These are phyloP conservation scores for Neurospora tetraspora DNA, from an alignment of 495 filamentous ascomycete species.

Conservation along the genomic window DNA sequence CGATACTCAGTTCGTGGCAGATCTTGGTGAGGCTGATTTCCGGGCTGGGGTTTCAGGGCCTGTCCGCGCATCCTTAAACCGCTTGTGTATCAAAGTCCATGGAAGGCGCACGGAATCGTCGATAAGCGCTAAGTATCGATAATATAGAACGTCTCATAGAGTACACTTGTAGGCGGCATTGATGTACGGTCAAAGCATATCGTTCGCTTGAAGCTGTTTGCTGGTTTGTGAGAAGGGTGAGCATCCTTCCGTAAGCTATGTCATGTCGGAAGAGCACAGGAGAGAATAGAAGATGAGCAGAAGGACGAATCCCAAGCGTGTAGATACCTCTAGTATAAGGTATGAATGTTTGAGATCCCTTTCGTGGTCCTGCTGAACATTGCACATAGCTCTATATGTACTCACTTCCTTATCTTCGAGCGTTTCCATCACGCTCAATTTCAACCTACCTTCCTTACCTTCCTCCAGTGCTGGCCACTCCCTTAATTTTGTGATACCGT, in stretches of 20 bases:
- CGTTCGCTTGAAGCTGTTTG: background rate
- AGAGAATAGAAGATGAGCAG: background rate
- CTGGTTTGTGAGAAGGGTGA: background rate
- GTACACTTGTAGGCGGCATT: background rate
- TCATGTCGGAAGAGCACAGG: background rate
- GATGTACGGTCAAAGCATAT: background rate
- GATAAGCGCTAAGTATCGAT: background rate
- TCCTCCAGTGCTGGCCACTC: constrained; percentile 19
- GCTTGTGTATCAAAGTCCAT: constrained; percentile 6
- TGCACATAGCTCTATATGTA: background rate
- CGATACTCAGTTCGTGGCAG: no score
- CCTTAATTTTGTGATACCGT: constrained; percentile 1
- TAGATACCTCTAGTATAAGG: background rate
- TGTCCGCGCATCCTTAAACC: constrained; percentile 5
- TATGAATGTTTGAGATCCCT: no score
- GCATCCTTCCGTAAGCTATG: background rate
- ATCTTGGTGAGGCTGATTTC: background rate
- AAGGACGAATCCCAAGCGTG: constrained; percentile 7
- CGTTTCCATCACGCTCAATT: background rate
- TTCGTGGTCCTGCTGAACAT: background rate
- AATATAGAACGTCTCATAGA: background rate
- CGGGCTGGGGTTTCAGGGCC: background rate
- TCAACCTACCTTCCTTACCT: background rate
- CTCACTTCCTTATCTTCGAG: background rate
- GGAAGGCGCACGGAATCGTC: background rate